These are phyloP conservation scores for Euphorbia schlechtendalii DNA, from an alignment of 441 rosid genomes.

Conservation along the genomic window DNA sequence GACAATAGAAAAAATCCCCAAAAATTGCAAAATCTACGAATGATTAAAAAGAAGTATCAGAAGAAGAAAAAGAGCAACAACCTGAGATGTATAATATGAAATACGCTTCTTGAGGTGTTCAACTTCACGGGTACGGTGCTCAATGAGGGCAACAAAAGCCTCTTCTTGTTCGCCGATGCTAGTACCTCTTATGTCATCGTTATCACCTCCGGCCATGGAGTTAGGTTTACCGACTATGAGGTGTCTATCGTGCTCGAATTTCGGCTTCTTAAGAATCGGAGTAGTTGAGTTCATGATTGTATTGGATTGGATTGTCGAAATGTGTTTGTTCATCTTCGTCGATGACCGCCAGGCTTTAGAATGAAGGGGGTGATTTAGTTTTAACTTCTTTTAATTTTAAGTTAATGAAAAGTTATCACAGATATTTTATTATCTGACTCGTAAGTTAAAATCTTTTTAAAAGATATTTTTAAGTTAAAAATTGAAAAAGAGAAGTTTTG, in stretches of 20 bases:
- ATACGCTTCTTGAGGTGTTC: constrained; percentile 56
- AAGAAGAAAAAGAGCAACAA: constrained; percentile 12
- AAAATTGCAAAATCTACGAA: not conserved
- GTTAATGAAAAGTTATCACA: too few relatives aligned
- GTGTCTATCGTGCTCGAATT: constrained; percentile 13
- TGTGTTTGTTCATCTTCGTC: too few relatives aligned
- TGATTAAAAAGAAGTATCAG: not conserved
- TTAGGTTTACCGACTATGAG: not conserved
- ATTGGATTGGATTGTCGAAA: too few relatives aligned
- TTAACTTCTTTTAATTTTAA: too few relatives aligned
- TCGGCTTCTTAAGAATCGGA: constrained; percentile 31
- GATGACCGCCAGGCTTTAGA: too few relatives aligned
- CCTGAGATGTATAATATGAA: constrained; percentile 70
- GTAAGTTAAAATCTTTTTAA: too few relatives aligned
- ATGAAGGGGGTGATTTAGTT: too few relatives aligned
- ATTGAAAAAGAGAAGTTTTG: too few relatives aligned
- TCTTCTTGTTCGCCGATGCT: constrained; percentile 57
- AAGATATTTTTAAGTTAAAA: too few relatives aligned
- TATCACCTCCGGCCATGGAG: constrained; percentile 15
- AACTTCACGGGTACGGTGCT: constrained; percentile 66
- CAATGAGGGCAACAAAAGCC: constrained; percentile 64
- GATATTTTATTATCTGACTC: too few relatives aligned
- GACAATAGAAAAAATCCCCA: too few relatives aligned
- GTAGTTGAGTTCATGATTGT: constrained; percentile 26
- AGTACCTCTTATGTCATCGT: constrained; percentile 23